Evolutionary conservation across 2,329 filamentous ascomycete genomes (phyloP).

Genomic region (Aspergillus sp.): DNA sequence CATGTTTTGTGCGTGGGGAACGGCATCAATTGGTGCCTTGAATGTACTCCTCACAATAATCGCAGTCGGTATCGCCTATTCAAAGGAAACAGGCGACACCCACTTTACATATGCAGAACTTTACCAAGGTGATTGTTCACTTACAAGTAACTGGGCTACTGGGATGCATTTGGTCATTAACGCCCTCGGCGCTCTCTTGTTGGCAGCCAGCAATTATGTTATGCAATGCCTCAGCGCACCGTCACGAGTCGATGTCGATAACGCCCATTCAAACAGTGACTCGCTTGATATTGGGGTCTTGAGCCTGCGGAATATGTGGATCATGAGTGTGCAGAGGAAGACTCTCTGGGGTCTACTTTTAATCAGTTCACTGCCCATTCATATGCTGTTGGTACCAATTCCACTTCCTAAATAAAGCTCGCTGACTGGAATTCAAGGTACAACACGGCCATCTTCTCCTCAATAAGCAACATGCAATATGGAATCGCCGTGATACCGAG

Average conservation of each 20-base stretch:
- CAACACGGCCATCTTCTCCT: conserved; percentile 7
- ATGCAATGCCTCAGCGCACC: conserved; percentile 56
- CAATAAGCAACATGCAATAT: not conserved
- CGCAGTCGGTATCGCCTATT: not conserved
- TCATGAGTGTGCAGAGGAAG: conserved; percentile 6
- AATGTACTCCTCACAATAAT: not conserved
- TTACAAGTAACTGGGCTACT: conserved; percentile 7
- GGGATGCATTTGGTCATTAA: conserved; percentile 52
- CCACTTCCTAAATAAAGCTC: too few relatives aligned
- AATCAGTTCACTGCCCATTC: conserved; percentile 15
- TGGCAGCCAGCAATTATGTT: conserved; percentile 52
- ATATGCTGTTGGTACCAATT: conserved; percentile 22
- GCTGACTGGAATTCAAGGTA: conserved; percentile 1
- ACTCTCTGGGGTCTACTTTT: conserved; percentile 1
- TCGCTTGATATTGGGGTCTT: conserved; percentile 49
- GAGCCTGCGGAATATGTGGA: conserved; percentile 27
- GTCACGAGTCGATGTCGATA: conserved; percentile 50
- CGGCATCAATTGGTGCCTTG: not conserved
- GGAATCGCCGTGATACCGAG: not conserved
- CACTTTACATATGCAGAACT: not conserved
- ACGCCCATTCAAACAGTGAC: conserved; percentile 41
- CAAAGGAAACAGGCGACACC: not conserved
- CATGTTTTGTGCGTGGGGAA: not conserved
- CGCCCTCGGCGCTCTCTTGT: conserved; percentile 44
- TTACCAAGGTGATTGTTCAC: not conserved